Conservation (phyloP, 352 stramenopile species). For the Phytophthora niederhauseri region DNA sequence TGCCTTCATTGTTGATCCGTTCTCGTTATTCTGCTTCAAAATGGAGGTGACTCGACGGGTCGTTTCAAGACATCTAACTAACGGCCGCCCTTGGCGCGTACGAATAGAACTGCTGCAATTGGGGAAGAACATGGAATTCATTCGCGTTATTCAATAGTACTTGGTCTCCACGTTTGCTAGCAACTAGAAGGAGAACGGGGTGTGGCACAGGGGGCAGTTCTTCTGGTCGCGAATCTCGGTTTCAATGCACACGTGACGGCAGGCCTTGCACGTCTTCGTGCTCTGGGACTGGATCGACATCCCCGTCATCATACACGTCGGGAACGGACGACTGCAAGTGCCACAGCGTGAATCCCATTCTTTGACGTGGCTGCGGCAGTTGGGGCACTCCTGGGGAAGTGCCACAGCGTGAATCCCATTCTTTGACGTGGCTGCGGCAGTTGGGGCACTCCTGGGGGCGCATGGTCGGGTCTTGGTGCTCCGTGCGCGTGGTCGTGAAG, state of each 20-base stretch:
- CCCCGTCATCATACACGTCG: constrained; percentile 81
- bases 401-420: constrained; percentile 86
- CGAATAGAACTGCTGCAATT: not conserved
- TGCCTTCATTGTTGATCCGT: constrained; percentile 35
- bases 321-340: constrained; percentile 79
- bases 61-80: constrained; percentile 23
- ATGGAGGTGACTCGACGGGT: constrained; percentile 20
- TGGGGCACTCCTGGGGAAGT: constrained; percentile 85
- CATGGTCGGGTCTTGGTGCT: constrained; percentile 69
- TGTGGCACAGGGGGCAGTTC: constrained; percentile 92
- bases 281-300: constrained; percentile 77
- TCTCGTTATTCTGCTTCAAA: constrained; percentile 12
- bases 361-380: constrained; percentile 82
- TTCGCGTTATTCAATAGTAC: not conserved
- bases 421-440: constrained; percentile 82
- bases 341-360: constrained; percentile 87
- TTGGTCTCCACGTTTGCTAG: not conserved
- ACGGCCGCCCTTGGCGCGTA: not conserved
- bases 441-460: constrained; percentile 82
- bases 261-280: constrained; percentile 84
- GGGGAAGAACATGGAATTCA: constrained; percentile 2
- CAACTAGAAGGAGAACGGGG: constrained; percentile 38
- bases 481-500: constrained; percentile 76
- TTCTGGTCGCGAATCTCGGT: constrained; percentile 78
- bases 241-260: constrained; percentile 89